Evolutionary conservation across 1,284 basidiomycete species (phyloP), one percentile per base, ranked within the genome.

Genomic region (Chiua sp.): DNA sequence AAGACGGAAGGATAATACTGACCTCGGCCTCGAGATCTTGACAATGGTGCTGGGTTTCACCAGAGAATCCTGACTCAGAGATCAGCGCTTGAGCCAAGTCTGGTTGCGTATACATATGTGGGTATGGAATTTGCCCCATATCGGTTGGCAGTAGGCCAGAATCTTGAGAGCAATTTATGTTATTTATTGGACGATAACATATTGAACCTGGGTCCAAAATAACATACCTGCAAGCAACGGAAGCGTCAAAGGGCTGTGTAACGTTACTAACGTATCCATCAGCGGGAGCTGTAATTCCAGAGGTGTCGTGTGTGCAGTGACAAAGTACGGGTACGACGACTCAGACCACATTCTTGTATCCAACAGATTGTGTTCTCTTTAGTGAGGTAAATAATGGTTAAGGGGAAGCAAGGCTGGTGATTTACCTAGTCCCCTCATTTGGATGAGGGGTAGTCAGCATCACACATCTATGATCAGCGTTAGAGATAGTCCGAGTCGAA

Each of bases 291-390:
- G 37, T 23, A 30, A 28, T 4, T 16, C 22, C 11, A 35, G 30
- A 18, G 23, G 20, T 15, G 3, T 7, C 7, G 47, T 54, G 30
- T 32, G 10, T 32, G 4, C 30, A 39, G 28, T 2, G 11, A 11
- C 30, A 33, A 44, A 32, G 16, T 22, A 16, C 3, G 18, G 28
- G 13, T 6, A 11, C 4, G 35, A 42, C n/a, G n/a, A n/a, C n/a
- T n/a, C n/a, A 1, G 60, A 48, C 60, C 51, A 59, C 32, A 26
- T 33, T 3, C 51, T 30, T 12, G 51, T 59, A 20, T 54, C 46
- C 16, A 53, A 12, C 23, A 37, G 23, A 13, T 6, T n/a, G 10
- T 23, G 4, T 10, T 23, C 2, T 16, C 46, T 23, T 18, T n/a
- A n/a, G n/a, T n/a, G n/a, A n/a, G n/a, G n/a, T n/a, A n/a, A n/a